Conservation (phyloP, 805 yeast species). For the Clavispora phyllophila region DNA sequence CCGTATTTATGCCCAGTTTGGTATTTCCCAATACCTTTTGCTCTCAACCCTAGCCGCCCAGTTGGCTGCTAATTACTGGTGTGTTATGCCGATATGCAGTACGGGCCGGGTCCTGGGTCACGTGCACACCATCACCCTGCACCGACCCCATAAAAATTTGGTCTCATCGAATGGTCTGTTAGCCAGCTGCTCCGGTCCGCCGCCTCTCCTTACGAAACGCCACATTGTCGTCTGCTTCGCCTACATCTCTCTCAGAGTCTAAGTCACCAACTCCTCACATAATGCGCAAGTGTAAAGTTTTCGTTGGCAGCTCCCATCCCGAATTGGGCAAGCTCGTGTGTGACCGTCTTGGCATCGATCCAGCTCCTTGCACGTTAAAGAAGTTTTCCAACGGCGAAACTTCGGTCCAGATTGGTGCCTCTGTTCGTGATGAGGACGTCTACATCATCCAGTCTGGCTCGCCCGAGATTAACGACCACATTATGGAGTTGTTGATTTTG, state of each 20-base stretch:
- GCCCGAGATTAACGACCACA: conserved; percentile 82
- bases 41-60: not conserved
- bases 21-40: too few species aligned
- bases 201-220: not conserved
- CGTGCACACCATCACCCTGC: not conserved
- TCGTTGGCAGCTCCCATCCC: conserved; percentile 95
- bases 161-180: not conserved
- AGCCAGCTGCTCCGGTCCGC: conserved; percentile 1
- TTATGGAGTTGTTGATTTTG: conserved; percentile 91
- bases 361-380: conserved; percentile 87
- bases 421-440: conserved; percentile 95
- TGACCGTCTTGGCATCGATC: conserved; percentile 83
- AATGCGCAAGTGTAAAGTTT: conserved; percentile 96
- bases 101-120: too few species aligned
- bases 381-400: conserved; percentile 98
- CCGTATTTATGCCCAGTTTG: too few species aligned
- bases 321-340: conserved; percentile 89
- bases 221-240: conserved; percentile 1
- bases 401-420: conserved; percentile 88
- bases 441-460: conserved; percentile 85
- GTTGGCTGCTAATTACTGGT: not conserved
- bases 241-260: not conserved
- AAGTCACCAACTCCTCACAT: not conserved
- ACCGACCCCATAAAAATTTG: not conserved
- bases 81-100: too few species aligned